These are phyloP conservation scores for Stenogyne calaminthoides DNA, from an alignment of 305 asterid species.

Conservation along the genomic window DNA sequence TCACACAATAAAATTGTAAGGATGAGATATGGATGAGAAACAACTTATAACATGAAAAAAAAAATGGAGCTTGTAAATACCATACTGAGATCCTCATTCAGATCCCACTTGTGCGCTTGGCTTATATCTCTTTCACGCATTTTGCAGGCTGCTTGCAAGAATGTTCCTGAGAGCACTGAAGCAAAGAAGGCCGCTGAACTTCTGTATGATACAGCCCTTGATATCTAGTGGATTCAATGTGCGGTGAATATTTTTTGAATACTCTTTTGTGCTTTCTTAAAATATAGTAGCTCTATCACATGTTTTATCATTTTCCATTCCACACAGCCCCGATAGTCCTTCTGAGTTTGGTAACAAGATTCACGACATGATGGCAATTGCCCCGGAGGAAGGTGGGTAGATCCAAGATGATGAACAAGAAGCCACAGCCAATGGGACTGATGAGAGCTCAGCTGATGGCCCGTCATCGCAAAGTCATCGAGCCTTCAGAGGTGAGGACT, in stretches of 20 bases:
- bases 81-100: neutral
- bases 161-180: conserved; percentile 78
- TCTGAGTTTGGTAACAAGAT: conserved; percentile 93
- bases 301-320: neutral
- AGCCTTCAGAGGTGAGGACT: conserved; percentile 87
- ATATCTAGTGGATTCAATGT: conserved; percentile 97
- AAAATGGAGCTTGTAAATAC: neutral
- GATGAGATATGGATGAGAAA: neutral
- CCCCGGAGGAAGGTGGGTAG: conserved; percentile 98
- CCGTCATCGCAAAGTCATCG: conserved; percentile 54
- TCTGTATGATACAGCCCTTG: conserved; percentile 82
- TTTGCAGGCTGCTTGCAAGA: conserved; percentile 96
- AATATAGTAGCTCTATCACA: neutral
- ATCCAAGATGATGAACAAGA: conserved; percentile 46
- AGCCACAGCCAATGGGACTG: conserved; percentile 25
- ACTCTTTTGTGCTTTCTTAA: neutral
- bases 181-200: conserved; percentile 94
- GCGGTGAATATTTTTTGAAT: conserved; percentile 1
- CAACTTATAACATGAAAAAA: neutral
- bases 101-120: neutral
- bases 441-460: conserved; percentile 33
- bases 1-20: neutral
- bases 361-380: conserved; percentile 98
- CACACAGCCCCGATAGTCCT: conserved; percentile 88
- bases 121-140: neutral